Base-by-base conservation (phyloP, 2,329 filamentous ascomycete species). In the Fusarium phyllophilum region DNA sequence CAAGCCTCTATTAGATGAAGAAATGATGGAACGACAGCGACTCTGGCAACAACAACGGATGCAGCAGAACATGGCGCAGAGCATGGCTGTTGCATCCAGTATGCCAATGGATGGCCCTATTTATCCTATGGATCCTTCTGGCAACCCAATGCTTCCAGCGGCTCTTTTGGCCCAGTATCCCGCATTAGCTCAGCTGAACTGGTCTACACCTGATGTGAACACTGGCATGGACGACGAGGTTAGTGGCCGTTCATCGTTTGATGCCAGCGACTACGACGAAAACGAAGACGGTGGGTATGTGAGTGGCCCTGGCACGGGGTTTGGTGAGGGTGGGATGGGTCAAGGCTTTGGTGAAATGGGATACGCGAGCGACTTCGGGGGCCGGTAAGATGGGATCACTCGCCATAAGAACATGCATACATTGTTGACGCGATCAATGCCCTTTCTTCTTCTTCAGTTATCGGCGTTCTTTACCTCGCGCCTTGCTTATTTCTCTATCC, bases 1-100 rank as follows among this genome's bases (percentile, higher is more conserved):
- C 83, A 97, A 97, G 77, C 95, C 96, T n/a, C 85, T 99, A 18
- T 88, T 99, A 3, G 96, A 99, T 74, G 96, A 99, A 83, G 96
- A 99, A 85, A 93, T 95, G 62, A 85, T 92, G 41, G 95, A 97
- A 78, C 88, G 94, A 39, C 93, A 97, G 78, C 91, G 93, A 52
- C 85, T 88, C 34, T 93, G 92, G 87, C 89, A 92, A 81, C 92
- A 94, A 80, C 92, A 94, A 78, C 89, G 90, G 63, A 89, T 92
- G 84, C 85, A 87, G 56, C 90, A 92, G 74, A 90, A 89, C 62
- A 89, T 90, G 83, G 87, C 88, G 41, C 89, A 91, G 80, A 90
- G 80, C 83, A 89, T 85, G 88, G 86, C 73, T 69, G 88, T 74
- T 85, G 87, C 72, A 86, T 90, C 82, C 18, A 74, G 68, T 20